phyloP scores from a whole-genome alignment of 768 basidiomycete genomes.

The Daedaleopsis nitida region DNA sequence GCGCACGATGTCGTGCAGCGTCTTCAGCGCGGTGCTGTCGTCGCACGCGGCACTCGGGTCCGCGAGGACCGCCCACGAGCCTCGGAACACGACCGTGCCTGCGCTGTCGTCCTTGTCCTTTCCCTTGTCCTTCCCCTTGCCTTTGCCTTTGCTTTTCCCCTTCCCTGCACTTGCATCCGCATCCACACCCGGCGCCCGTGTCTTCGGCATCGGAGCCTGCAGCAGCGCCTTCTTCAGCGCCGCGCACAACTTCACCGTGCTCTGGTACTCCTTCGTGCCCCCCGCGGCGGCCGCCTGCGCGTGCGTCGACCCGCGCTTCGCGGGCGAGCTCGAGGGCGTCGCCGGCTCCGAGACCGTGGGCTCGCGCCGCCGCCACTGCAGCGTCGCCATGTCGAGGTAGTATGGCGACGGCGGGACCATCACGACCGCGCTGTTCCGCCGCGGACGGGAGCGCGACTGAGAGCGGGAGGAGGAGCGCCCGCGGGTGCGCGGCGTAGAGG shows the following conservation, averaged over 20 bases:
- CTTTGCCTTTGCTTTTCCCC: not conserved
- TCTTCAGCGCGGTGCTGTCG: slow-evolving; percentile 13
- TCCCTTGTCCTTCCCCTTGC: not conserved
- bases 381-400: slow-evolving; percentile 14
- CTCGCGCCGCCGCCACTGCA: slow-evolving; percentile 11
- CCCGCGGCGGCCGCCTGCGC: not conserved
- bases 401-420: not conserved
- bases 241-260: not conserved
- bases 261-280: slow-evolving; percentile 3
- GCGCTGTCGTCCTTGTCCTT: not conserved
- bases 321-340: not conserved
- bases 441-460: slow-evolving; percentile 1
- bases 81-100: slow-evolving; percentile 7
- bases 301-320: not conserved
- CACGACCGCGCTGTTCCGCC: slow-evolving; percentile 7
- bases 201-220: not conserved
- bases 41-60: slow-evolving; percentile 3
- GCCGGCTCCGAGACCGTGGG: not conserved
- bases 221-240: not conserved
- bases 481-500: not conserved
- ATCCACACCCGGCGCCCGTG: not conserved
- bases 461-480: not conserved
- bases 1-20: slow-evolving; percentile 12
- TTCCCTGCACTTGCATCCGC: not conserved
- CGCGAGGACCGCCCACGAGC: slow-evolving; percentile 10